Conservation (phyloP, 805 yeast species). For the Yarrowia sp. region DNA sequence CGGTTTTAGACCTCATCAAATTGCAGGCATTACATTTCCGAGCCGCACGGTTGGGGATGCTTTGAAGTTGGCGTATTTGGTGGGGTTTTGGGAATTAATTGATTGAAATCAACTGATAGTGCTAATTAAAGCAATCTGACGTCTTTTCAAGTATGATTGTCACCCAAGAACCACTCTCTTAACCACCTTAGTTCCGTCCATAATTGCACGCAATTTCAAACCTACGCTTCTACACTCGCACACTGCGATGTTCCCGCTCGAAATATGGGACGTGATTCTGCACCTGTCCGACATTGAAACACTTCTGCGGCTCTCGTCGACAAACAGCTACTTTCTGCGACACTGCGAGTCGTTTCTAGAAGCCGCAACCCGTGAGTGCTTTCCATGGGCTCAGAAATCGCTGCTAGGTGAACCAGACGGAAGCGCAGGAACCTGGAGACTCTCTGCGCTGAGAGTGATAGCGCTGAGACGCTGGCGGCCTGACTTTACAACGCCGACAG, state of each 20-base stretch:
- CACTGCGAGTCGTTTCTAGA: neutral
- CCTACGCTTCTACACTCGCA: neutral
- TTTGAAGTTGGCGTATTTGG: no score
- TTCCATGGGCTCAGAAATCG: conserved; percentile 1
- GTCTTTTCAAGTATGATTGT: no score
- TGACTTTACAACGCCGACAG: neutral
- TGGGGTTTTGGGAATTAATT: no score
- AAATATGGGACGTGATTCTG: conserved; percentile 1
- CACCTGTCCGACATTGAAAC: neutral
- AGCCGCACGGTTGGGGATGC: no score
- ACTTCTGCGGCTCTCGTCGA: neutral
- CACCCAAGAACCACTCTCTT: no score
- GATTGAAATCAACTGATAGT: no score
- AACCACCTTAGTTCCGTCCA: no score
- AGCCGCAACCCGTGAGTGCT: neutral
- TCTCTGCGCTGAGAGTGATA: neutral
- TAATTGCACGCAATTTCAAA: neutral
- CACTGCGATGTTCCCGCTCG: neutral
- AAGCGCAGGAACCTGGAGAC: neutral
- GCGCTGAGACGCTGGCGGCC: neutral
- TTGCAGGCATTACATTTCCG: no score
- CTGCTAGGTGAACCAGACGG: neutral
- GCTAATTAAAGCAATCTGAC: no score
- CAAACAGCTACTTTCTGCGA: neutral
- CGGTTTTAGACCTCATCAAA: no score